phyloP scores from a whole-genome alignment of 1,139 yeast genomes.

The Taphrina pruni region DNA sequence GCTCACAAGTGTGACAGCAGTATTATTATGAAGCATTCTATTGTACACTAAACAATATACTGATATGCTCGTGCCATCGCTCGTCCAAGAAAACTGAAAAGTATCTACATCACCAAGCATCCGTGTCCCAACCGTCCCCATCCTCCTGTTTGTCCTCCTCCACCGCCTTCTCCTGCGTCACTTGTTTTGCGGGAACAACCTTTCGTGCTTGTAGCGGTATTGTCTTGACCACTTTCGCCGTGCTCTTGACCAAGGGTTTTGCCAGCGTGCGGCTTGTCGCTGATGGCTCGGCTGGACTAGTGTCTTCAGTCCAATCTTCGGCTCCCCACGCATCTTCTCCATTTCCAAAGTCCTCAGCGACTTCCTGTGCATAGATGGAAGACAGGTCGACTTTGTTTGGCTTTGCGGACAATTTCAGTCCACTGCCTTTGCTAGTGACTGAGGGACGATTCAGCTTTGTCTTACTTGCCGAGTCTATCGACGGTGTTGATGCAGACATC shows the following conservation, averaged over 20 bases:
- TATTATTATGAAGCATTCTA: too few relatives aligned
- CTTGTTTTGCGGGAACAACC: background rate
- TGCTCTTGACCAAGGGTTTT: conserved; percentile 8
- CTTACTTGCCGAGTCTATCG: background rate
- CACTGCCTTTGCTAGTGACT: conserved; percentile 2
- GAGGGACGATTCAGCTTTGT: background rate
- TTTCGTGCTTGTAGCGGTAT: background rate
- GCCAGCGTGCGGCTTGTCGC: background rate
- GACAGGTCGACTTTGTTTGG: conserved; percentile 24
- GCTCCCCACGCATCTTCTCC: conserved; percentile 36
- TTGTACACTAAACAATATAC: too few relatives aligned
- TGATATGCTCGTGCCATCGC: background rate
- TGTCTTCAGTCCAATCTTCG: conserved; percentile 4
- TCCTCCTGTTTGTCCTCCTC: conserved; percentile 15
- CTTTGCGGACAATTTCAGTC: conserved; percentile 20
- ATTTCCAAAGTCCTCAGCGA: conserved; percentile 21
- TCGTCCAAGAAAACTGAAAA: background rate
- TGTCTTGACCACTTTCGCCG: conserved; percentile 13
- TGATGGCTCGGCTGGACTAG: background rate
- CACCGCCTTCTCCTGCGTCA: background rate
- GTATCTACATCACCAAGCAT: conserved; percentile 25
- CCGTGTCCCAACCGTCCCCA: conserved; percentile 35
- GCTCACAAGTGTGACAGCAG: too few relatives aligned
- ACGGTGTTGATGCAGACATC: background rate
- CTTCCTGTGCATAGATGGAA: conserved; percentile 7